Base-by-base conservation (phyloP, 768 basidiomycete species). In the Sistotremastrum niveocremeum region DNA sequence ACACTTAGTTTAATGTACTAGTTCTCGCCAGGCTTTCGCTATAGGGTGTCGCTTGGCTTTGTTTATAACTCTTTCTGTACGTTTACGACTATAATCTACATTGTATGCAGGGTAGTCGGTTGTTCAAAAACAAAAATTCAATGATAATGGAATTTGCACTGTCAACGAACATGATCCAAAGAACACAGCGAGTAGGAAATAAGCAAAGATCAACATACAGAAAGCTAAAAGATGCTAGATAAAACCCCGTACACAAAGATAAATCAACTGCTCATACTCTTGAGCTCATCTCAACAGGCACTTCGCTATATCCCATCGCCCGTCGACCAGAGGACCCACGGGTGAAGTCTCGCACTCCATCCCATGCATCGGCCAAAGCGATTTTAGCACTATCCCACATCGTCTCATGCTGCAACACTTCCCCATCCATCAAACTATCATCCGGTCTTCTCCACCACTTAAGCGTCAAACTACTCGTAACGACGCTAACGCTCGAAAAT, bases 401-500 rank as follows among this genome's bases (percentile, higher is more conserved):
- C 12, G 73, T 58, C 54, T 67, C 64, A 4, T 55, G 60, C 4
- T 51, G 56, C 7, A 51, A 57, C n/a, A 40, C 52, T 50, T 73
- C 76, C 5, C 67, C 81, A 5, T 79, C 80, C 76, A 90, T 75
- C 37, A 91, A 56, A 51, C 82, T 84, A 32, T 67, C 70, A 55
- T 52, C 56, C 2, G 88, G 88, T 33, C 87, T 69, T 42, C 64
- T 72, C 90, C 90, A 94, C 74, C 81, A 79, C 57, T 74, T 82
- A 51, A 99, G 70, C 40, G 84, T 76, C 58, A 98, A 65, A 49
- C 87, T 91, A 49, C 86, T 90, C 30, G 76, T 78, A 10, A 99
- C 94, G 44, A 99, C 95, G 53, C 87, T 91, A 35, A 98, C 94
- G 54, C 84, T 88, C 34, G 88, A 93, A 62, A 90, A 91, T 29